A percentile compares a stretch with the other conserved stretches of the same genome.
These are phyloP conservation scores for Macrolepiota albuminosa DNA, from an alignment of 768 basidiomycete species.

Conservation along the genomic window DNA sequence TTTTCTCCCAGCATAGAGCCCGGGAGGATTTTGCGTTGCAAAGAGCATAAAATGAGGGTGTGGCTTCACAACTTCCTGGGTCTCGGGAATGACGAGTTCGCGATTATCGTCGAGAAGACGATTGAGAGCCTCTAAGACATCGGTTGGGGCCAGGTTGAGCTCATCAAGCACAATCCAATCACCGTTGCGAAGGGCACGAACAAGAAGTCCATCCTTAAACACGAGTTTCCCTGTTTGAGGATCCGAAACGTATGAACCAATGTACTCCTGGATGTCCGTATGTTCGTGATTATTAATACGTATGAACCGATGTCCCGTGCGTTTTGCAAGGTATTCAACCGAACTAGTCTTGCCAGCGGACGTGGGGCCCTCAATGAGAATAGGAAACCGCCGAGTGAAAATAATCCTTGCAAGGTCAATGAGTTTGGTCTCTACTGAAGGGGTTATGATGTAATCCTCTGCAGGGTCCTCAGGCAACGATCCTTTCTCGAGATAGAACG, in stretches of 20 bases:
- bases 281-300: conserved; percentile 99
- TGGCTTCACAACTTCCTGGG: conserved; percentile 88
- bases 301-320: conserved; percentile 92
- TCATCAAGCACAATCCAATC: conserved; percentile 99
- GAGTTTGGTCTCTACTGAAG: conserved; percentile 93
- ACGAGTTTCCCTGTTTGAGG: conserved; percentile 88
- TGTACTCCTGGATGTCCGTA: conserved; percentile 98
- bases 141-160: conserved; percentile 94
- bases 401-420: conserved; percentile 91
- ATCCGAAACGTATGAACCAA: conserved; percentile 95
- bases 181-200: conserved; percentile 85
- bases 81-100: conserved; percentile 93
- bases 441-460: conserved; percentile 90
- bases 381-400: conserved; percentile 83
- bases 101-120: conserved; percentile 96
- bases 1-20: conserved; percentile 92
- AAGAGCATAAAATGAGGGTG: conserved; percentile 98
- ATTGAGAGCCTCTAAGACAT: conserved; percentile 96
- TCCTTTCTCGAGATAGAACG: conserved; percentile 86
- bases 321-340: conserved; percentile 88
- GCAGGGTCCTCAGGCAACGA: conserved; percentile 54
- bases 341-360: conserved; percentile 98
- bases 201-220: conserved; percentile 91
- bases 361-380: conserved; percentile 96
- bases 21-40: conserved; percentile 97